A percentile compares a stretch with the other conserved stretches of the same genome.
Evolutionary conservation across 148 eudicot genomes (phyloP).

Genomic region (Suaeda aralocaspica): DNA sequence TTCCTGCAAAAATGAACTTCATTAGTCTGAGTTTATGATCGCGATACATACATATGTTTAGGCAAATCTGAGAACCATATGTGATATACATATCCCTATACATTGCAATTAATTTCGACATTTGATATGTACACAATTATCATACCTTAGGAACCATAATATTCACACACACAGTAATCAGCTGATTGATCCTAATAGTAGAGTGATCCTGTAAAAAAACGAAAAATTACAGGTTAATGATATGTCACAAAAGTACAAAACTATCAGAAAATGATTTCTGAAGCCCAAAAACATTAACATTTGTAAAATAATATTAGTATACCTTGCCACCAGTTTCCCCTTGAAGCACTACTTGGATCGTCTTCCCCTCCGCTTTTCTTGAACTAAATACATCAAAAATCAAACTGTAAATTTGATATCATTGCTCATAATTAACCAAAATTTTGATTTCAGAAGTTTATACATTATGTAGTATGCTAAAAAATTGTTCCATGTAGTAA

Average conservation of each 20-base stretch:
- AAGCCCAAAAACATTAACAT: neutral
- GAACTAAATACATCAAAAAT: conserved; percentile 28
- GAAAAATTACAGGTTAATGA: conserved; percentile 3
- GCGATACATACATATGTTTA: no score
- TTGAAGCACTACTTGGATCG: conserved; percentile 61
- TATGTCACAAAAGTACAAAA: neutral
- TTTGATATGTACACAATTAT: no score
- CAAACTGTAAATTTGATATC: neutral
- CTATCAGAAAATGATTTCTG: neutral
- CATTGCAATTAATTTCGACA: no score
- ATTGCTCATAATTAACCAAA: neutral
- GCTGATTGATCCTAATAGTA: conserved; percentile 44
- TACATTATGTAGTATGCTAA: no score
- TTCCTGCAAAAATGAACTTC: no score
- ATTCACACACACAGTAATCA: conserved; percentile 18
- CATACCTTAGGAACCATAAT: conserved; percentile 14
- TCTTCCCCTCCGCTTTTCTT: conserved; percentile 71
- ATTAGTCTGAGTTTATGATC: no score
- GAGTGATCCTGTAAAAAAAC: conserved; percentile 59
- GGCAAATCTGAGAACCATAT: no score
- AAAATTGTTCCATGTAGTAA: no score
- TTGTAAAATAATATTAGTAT: neutral
- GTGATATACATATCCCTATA: no score
- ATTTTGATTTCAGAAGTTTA: neutral
- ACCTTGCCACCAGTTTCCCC: conserved; percentile 99